Conservation (phyloP, 768 basidiomycete species). For the Hypholoma fasciculare region DNA sequence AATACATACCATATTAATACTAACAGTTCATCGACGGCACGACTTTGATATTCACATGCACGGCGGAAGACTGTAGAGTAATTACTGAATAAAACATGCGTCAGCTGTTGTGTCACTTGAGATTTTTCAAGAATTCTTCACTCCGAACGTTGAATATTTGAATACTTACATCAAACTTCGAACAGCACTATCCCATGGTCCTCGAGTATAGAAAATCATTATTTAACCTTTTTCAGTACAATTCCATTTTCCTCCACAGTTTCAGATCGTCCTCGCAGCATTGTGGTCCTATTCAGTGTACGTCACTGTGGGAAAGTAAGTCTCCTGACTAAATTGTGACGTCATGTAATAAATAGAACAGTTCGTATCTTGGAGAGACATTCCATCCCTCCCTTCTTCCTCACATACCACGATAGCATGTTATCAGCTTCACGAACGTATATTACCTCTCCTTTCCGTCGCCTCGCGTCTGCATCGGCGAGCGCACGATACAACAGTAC, state of each 20-base stretch:
- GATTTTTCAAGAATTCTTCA: too few relatives aligned
- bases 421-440: conserved; percentile 14
- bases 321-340: conserved; percentile 1
- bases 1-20: not conserved
- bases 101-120: too few relatives aligned
- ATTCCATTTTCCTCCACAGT: too few relatives aligned
- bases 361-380: conserved; percentile 1
- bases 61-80: too few relatives aligned
- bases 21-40: not conserved
- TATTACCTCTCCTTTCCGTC: not conserved
- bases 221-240: too few relatives aligned
- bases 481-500: conserved; percentile 17
- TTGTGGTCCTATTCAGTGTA: not conserved
- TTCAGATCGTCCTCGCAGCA: not conserved
- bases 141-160: too few relatives aligned
- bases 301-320: not conserved
- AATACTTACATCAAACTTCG: too few relatives aligned
- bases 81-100: too few relatives aligned
- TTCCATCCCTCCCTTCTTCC: not conserved
- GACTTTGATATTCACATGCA: too few relatives aligned
- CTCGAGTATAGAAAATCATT: too few relatives aligned
- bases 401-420: conserved; percentile 8
- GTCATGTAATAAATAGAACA: conserved; percentile 4
- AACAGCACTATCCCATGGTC: too few relatives aligned
- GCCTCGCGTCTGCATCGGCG: not conserved